Percentiles rank a stretch among this genome's conserved stretches.
These are phyloP conservation scores for Puccinia horiana DNA, from an alignment of 1,284 basidiomycete genomes.

Conservation along the genomic window DNA sequence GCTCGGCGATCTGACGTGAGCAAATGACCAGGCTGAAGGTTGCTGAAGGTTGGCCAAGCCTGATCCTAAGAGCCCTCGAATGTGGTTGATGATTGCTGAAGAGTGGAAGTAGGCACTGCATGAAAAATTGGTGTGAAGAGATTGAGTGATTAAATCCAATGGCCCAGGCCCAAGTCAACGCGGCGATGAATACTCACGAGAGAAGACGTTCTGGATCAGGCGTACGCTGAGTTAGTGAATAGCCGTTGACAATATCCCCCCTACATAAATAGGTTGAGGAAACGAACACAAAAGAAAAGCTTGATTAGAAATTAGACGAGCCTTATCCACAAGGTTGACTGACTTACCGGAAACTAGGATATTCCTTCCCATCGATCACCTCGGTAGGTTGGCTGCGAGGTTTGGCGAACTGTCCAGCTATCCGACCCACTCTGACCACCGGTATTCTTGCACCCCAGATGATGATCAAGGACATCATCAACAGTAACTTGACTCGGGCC, in stretches of 20 bases:
- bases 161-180: slow-evolving; percentile 61
- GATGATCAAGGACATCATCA: slow-evolving; percentile 91
- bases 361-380: slow-evolving; percentile 56
- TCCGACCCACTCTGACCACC: slow-evolving; percentile 86
- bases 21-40: slow-evolving; percentile 86
- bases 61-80: slow-evolving; percentile 81
- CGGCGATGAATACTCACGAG: slow-evolving; percentile 54
- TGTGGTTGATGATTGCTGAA: slow-evolving; percentile 85
- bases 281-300: neutral
- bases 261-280: slow-evolving; percentile 60
- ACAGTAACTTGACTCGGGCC: slow-evolving; percentile 86
- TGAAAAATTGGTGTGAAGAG: neutral
- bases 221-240: slow-evolving; percentile 68
- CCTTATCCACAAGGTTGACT: neutral
- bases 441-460: slow-evolving; percentile 89
- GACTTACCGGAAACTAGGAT: slow-evolving; percentile 72
- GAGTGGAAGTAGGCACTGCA: slow-evolving; percentile 92
- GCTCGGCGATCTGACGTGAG: slow-evolving; percentile 80
- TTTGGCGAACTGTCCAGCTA: slow-evolving; percentile 95
- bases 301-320: neutral
- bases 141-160: neutral
- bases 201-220: slow-evolving; percentile 87
- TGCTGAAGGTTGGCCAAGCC: slow-evolving; percentile 85
- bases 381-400: slow-evolving; percentile 86
- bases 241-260: slow-evolving; percentile 95